Evolutionary conservation across 1,284 basidiomycete species (phyloP), one percentile per base, ranked within the genome.

Genomic region (Rhodofomes roseus): DNA sequence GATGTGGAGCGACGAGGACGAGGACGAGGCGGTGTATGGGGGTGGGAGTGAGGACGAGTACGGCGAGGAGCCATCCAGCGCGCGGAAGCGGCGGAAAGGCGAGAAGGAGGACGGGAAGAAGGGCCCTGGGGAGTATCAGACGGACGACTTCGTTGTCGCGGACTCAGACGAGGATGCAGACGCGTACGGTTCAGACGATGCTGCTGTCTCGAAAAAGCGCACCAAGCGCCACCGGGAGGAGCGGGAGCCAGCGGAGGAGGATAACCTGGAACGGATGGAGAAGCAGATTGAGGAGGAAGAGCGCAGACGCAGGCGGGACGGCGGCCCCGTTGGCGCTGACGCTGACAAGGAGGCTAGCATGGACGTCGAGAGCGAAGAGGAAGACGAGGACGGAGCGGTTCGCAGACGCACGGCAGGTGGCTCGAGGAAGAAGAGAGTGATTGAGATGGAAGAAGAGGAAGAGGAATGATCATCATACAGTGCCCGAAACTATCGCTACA

Each of bases 141-240:
- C 88, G 58, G 91, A 93, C 68, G 91, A 90, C 66, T 92, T 93
- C 68, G 78, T 93, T 40, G 91, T 93, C 8, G 86, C 87, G 27
- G 88, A 89, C 51, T 85, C 85, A 8, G 87, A 89, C 39, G 87
- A 88, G 23, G 89, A 89, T 6, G 81, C 69, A 14, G 76, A 68
- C 14, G 72, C 66, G 40, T 70, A 62, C 34, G 70, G 68, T 5
- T 76, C 73, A 41, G 77, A 75, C 23, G 75, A 69, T 2, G 76
- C 70, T 44, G 63, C 64, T 31, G 59, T 63, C 46, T 68, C 65
- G 31, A 66, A 69, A 14, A 76, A 74, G 63, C 77, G 75, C 60
- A 73, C 73, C 20, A 79, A 78, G 57, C 74, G 74, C 23, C 70
- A 59, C 7, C 58, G 71, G 8, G 78, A 77, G 16, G 81, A 80